Evolutionary conservation across 208 protist species (phyloP).

Genomic region (Entamoeba dispar): DNA sequence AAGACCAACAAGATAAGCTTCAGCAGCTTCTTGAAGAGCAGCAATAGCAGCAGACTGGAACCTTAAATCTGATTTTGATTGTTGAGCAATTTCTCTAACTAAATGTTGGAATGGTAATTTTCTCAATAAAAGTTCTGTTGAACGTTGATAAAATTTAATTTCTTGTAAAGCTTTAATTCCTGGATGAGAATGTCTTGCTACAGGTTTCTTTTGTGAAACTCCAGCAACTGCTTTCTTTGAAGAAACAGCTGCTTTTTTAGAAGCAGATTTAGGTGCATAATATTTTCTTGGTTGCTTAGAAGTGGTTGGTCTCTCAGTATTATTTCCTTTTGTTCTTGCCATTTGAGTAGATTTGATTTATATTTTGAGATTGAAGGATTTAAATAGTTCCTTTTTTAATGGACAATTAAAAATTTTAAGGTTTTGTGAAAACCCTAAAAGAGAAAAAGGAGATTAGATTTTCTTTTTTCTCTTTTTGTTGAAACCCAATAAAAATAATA

Average conservation of each 20-base stretch:
- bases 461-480: no score
- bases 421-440: no score
- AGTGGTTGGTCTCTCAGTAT: neutral
- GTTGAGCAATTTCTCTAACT: no score
- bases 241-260: neutral
- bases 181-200: neutral
- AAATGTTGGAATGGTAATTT: neutral
- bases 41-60: no score
- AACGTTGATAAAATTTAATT: neutral
- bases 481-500: no score
- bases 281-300: neutral
- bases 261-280: neutral
- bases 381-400: no score
- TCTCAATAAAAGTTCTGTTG: neutral
- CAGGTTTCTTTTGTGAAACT: neutral
- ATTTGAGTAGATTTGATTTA: no score
- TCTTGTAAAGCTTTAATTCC: neutral
- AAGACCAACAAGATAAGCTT: slow-evolving; percentile 59
- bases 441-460: no score
- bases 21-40: slow-evolving; percentile 6
- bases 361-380: no score
- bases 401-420: no score
- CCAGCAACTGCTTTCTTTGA: neutral
- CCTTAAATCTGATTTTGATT: no score
- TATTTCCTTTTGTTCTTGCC: neutral